A percentile compares a stretch with the other conserved stretches of the same genome.
Conservation (phyloP, 169 alveolate species). For the Plasmodium inui region DNA sequence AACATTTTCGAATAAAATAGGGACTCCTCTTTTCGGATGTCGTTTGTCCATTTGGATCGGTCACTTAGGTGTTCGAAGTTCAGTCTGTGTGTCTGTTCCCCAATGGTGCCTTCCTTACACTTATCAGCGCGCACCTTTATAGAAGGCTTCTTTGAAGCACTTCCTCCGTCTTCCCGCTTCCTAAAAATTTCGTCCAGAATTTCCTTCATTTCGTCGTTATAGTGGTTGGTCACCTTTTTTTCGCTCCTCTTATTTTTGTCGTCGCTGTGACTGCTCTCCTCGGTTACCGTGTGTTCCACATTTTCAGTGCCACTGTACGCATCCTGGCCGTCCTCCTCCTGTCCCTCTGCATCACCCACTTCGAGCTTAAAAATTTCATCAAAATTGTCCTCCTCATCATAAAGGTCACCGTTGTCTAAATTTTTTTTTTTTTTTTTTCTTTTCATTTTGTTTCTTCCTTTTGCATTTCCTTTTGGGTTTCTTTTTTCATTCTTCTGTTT, state of each 20-base stretch:
- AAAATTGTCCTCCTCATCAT: constrained; percentile 29
- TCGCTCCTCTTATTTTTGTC: constrained; percentile 1
- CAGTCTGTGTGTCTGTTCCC: background rate
- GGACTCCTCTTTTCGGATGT: constrained; percentile 69
- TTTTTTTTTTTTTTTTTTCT: constrained; percentile 25
- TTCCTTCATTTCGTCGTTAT: constrained; percentile 35
- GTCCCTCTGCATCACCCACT: background rate
- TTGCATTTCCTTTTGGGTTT: background rate
- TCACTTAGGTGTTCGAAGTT: constrained; percentile 7
- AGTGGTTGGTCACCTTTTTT: background rate
- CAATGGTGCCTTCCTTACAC: background rate
- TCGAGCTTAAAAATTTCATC: constrained; percentile 41
- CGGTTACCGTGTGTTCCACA: background rate
- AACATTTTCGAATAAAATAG: constrained; percentile 43
- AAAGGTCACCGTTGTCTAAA: background rate
- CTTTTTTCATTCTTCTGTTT: background rate
- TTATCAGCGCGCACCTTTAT: background rate
- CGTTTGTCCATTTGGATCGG: constrained; percentile 64
- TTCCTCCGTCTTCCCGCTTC: background rate
- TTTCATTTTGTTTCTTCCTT: background rate
- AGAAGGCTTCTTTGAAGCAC: background rate
- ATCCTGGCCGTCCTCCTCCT: background rate
- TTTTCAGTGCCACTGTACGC: background rate
- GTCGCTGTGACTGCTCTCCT: background rate
- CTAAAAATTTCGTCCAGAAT: constrained; percentile 39